Percentiles rank a stretch among this genome's conserved stretches.
These are phyloP conservation scores for Trichosporon sp. DNA, from an alignment of 1,284 basidiomycete species.

Conservation along the genomic window DNA sequence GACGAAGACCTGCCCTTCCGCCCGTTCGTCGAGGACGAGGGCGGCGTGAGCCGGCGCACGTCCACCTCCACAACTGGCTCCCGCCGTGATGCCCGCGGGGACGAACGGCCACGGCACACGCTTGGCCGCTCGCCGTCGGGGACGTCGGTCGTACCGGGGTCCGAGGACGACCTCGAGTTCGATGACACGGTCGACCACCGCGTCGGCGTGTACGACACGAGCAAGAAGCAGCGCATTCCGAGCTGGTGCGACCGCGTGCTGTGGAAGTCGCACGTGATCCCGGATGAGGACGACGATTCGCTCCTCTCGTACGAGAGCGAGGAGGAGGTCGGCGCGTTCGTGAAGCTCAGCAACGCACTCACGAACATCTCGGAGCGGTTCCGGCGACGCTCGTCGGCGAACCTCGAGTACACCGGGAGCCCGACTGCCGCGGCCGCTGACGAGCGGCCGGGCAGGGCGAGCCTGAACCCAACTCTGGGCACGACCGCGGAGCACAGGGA, in stretches of 20 bases:
- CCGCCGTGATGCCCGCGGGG: constrained; percentile 7
- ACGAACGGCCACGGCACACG: not conserved
- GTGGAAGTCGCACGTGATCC: constrained; percentile 45
- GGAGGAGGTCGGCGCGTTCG: constrained; percentile 15
- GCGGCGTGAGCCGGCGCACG: not conserved
- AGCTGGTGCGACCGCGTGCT: constrained; percentile 53
- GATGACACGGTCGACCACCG: constrained; percentile 39
- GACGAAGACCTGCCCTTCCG: constrained; percentile 8
- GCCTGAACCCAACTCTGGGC: not conserved
- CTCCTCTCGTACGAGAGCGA: not conserved
- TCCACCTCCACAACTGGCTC: constrained; percentile 2
- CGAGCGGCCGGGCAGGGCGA: not conserved
- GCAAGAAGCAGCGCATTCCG: constrained; percentile 54
- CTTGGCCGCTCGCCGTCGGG: not conserved
- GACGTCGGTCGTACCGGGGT: not conserved
- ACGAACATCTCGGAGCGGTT: constrained; percentile 34
- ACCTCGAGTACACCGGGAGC: not conserved
- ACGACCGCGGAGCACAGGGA: not conserved
- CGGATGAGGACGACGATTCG: constrained; percentile 24
- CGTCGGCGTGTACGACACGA: constrained; percentile 52
- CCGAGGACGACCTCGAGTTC: constrained; percentile 23
- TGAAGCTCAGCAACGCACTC: constrained; percentile 34
- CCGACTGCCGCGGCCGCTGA: not conserved
- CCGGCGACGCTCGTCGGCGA: constrained; percentile 17
- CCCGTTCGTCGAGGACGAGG: not conserved